phyloP scores from a whole-genome alignment of 1,284 basidiomycete genomes.

The Lentinus polychrous region DNA sequence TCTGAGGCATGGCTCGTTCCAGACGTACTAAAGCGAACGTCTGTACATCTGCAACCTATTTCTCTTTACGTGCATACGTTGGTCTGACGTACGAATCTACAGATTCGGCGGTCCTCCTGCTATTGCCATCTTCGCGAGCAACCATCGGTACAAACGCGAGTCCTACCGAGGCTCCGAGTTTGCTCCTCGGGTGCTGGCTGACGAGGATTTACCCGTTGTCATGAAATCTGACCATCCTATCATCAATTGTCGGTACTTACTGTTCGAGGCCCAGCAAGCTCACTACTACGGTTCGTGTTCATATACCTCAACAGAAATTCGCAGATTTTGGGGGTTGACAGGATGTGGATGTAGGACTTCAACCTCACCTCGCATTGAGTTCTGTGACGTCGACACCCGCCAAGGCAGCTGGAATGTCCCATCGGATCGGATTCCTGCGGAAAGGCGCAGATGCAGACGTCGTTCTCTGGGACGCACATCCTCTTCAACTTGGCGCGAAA shows the following conservation, averaged over 20 bases:
- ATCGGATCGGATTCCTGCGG: conserved; percentile 74
- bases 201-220: conserved; percentile 69
- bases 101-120: conserved; percentile 48
- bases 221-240: conserved; percentile 77
- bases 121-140: conserved; percentile 72
- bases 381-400: conserved; percentile 81
- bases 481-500: conserved; percentile 65
- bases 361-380: conserved; percentile 53
- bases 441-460: conserved; percentile 53
- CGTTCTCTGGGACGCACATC: conserved; percentile 76
- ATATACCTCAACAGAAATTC: neutral
- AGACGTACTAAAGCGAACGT: conserved; percentile 67
- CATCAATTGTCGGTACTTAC: conserved; percentile 70
- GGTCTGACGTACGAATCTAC: conserved; percentile 11
- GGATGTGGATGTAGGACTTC: conserved; percentile 31
- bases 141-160: conserved; percentile 71
- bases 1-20: conserved; percentile 83
- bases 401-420: conserved; percentile 67
- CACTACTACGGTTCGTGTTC: conserved; percentile 56
- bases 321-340: no score
- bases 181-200: conserved; percentile 72
- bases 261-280: conserved; percentile 85
- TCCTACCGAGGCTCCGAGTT: conserved; percentile 82
- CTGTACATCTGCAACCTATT: conserved; percentile 33
- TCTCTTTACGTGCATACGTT: neutral